phyloP scores from a whole-genome alignment of 176 grass and related monocot genomes.

The Coix lacrymajobi region DNA sequence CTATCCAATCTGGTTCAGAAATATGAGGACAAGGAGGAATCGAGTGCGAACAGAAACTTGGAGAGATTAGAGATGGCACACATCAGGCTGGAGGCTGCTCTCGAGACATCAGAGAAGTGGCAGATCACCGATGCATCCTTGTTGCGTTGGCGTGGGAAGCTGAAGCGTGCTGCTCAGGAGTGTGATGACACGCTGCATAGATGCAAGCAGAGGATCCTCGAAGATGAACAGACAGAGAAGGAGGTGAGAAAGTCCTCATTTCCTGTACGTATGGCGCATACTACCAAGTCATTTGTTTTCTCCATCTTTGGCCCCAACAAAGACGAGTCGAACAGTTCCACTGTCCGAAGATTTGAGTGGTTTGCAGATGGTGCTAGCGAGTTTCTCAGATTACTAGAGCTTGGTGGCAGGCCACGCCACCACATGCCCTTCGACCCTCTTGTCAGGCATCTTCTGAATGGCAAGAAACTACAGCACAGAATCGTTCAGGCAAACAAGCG shows the following conservation, averaged over 20 bases:
- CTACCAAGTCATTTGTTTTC: not conserved
- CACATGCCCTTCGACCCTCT: not conserved
- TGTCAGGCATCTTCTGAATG: not conserved
- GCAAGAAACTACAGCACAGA: not conserved
- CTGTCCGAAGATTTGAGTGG: not conserved
- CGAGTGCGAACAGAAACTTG: not conserved
- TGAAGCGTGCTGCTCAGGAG: not conserved
- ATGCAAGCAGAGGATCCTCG: not conserved
- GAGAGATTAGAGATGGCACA: constrained; percentile 22
- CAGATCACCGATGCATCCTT: not conserved
- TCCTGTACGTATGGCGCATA: not conserved
- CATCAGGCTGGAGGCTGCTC: constrained; percentile 3
- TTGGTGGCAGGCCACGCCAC: not conserved
- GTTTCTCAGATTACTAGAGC: not conserved
- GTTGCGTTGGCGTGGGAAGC: not conserved
- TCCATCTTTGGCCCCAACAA: not conserved
- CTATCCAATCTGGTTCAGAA: not conserved
- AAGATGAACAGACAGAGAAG: not conserved
- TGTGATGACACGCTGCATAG: not conserved
- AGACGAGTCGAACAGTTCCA: not conserved
- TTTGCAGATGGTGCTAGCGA: not conserved
- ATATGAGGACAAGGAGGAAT: not conserved
- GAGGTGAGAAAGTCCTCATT: not conserved
- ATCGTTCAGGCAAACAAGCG: not conserved
- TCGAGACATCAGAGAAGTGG: not conserved